Conservation (phyloP, 116 monocot genomes). For the Phalaenopsis hybrid region DNA sequence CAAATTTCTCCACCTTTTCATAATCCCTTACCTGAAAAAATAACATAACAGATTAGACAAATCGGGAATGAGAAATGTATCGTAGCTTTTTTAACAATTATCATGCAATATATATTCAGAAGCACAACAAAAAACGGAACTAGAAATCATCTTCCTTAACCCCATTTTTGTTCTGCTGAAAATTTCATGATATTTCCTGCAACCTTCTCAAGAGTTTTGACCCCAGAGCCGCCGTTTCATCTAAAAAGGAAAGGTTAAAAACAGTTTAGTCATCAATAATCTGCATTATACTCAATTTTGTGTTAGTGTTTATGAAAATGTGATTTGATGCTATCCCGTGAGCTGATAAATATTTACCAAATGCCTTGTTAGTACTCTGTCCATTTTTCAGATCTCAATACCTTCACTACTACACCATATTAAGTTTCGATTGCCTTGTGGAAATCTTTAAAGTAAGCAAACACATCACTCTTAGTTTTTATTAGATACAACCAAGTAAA, state of each 20-base stretch:
- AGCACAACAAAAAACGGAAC: not conserved
- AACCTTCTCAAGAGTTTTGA: constrained; percentile 18
- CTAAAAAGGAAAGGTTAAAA: not conserved
- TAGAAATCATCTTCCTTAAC: not conserved
- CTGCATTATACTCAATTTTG: too few species aligned
- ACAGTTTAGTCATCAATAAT: too few species aligned
- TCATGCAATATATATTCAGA: not conserved
- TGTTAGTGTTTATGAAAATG: too few species aligned
- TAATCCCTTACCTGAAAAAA: not conserved
- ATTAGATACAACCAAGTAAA: too few species aligned
- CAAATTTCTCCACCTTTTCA: not conserved
- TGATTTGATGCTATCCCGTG: too few species aligned
- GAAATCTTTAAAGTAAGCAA: too few species aligned
- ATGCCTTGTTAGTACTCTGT: too few species aligned
- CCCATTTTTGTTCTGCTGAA: not conserved
- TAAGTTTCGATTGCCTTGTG: too few species aligned
- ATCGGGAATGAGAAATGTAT: not conserved
- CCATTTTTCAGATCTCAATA: too few species aligned
- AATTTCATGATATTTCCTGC: constrained; percentile 14
- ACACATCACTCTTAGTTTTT: too few species aligned
- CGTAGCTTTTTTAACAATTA: not conserved
- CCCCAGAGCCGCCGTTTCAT: constrained; percentile 24
- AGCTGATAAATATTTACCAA: too few species aligned
- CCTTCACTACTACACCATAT: too few species aligned
- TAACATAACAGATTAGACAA: not conserved